A percentile compares a stretch with the other conserved stretches of the same genome.
phyloP scores from a whole-genome alignment of 495 filamentous ascomycete species.

The Cryomyces antarcticus region DNA sequence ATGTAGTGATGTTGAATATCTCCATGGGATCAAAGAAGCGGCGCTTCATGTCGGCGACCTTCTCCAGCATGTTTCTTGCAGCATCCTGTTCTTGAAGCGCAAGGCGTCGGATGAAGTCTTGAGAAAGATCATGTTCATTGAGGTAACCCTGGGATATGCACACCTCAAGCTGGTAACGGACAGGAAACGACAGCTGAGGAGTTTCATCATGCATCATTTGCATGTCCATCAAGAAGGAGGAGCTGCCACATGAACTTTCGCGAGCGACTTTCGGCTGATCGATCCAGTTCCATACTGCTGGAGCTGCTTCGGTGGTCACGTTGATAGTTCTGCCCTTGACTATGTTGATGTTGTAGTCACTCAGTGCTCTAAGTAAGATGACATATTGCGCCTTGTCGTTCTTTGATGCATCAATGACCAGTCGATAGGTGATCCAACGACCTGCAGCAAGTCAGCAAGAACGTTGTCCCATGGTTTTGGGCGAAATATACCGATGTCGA shows the following conservation, averaged over 20 bases:
- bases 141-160: slow-evolving; percentile 67
- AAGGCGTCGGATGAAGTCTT: slow-evolving; percentile 43
- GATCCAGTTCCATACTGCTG: slow-evolving; percentile 10
- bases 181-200: slow-evolving; percentile 38
- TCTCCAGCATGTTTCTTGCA: slow-evolving; percentile 39
- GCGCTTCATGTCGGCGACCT: slow-evolving; percentile 35
- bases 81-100: slow-evolving; percentile 22
- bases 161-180: slow-evolving; percentile 82
- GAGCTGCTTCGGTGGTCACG: neutral
- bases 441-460: slow-evolving; percentile 15
- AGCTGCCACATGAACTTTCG: neutral
- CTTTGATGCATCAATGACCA: slow-evolving; percentile 25
- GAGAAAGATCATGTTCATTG: slow-evolving; percentile 53
- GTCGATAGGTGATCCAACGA: slow-evolving; percentile 47
- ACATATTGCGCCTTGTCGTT: slow-evolving; percentile 15
- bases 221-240: slow-evolving; percentile 42
- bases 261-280: slow-evolving; percentile 1
- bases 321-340: neutral
- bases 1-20: slow-evolving; percentile 37
- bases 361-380: slow-evolving; percentile 19
- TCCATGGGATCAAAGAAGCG: slow-evolving; percentile 51
- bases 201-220: slow-evolving; percentile 16
- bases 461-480: slow-evolving; percentile 1
- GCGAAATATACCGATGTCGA: slow-evolving; percentile 48
- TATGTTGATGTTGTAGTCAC: slow-evolving; percentile 49